Conservation (phyloP, 2,329 filamentous ascomycete species). For the Aspergillus hiratsukae region DNA sequence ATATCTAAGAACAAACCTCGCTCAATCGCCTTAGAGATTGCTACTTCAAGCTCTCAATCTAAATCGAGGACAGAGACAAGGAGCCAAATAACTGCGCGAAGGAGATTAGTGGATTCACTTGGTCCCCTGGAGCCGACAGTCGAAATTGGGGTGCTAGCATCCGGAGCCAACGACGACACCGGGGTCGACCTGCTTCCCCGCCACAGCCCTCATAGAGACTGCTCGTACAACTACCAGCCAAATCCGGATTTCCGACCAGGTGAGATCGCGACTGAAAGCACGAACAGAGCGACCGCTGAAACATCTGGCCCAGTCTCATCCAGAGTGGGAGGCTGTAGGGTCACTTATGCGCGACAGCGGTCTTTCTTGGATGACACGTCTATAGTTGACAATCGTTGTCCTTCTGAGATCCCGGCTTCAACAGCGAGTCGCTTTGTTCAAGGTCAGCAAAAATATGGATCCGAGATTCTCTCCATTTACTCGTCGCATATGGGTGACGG, state of each 20-base stretch:
- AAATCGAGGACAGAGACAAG: background rate
- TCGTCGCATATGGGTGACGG: slow-evolving; percentile 41
- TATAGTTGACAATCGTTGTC: slow-evolving; percentile 9
- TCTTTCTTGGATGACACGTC: slow-evolving; percentile 55
- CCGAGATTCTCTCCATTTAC: slow-evolving; percentile 7
- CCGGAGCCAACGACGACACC: background rate
- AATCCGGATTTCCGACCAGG: background rate
- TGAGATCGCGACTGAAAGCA: background rate
- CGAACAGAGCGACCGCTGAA: slow-evolving; percentile 4
- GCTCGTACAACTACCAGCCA: background rate
- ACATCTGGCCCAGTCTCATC: slow-evolving; percentile 15
- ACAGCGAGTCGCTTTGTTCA: slow-evolving; percentile 3
- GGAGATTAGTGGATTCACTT: slow-evolving; percentile 34
- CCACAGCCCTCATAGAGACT: background rate
- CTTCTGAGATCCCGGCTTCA: slow-evolving; percentile 2
- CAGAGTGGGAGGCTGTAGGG: slow-evolving; percentile 36
- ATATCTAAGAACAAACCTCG: background rate
- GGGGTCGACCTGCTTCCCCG: background rate
- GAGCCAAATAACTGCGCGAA: slow-evolving; percentile 22
- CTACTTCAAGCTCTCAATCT: background rate
- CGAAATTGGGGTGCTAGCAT: background rate
- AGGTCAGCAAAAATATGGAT: slow-evolving; percentile 3
- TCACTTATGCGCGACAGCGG: slow-evolving; percentile 57
- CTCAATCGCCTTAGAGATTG: background rate
- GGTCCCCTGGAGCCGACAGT: slow-evolving; percentile 12